Evolutionary conservation across 225 moss, liverwort and hornwort genomes (phyloP), one percentile per base, ranked within the genome.

Genomic region (Physcomitrellopsis africana): DNA sequence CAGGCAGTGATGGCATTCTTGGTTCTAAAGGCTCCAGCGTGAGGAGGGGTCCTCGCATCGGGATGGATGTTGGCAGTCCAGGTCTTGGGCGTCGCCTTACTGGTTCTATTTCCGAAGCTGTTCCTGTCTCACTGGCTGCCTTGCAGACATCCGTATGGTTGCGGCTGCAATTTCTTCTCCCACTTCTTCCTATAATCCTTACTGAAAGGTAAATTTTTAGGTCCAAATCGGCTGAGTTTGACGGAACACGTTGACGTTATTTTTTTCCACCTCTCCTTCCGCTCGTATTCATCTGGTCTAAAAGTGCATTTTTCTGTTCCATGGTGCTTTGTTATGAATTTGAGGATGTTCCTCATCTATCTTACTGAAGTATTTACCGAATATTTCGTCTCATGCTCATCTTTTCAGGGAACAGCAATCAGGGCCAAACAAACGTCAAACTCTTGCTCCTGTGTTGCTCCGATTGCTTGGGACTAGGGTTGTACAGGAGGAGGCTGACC

Each of bases 121-220:
- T 82, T 70, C 86, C 93, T 62, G 87, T 93, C 37, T 90, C 92
- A 64, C 86, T 90, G 15, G 92, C 89, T 70, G 99, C 93, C 66
- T 84, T 99, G 85, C 99, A 92, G 79, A 92, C 89, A 16, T 99
- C 95, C 55, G 90, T 99, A 78, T 99, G 99, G 99, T 72, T 99
- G 77, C 93, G 99, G 23, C 90, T 99, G 65, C 99, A 99, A 76
- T 99, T 99, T 81, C 77, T 99, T 42, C 83, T 99, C 67, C 99
- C 99, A 49, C 81, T 99, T 63, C 77, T 99, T 72, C 99, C 90
- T 64, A 86, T 95, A 47, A 92, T 99, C 55, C 88, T 95, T 26
- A 83, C 83, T 43, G 94, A 96, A 63, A 92, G 92, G 92, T 88
- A 79, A n/a, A 53, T 69, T 53, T 22, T 16, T 19, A 69, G 51